Evolutionary conservation across 306 rosid genomes (phyloP), one percentile per base, ranked within the genome.

Genomic region (Canavalia gladiata): DNA sequence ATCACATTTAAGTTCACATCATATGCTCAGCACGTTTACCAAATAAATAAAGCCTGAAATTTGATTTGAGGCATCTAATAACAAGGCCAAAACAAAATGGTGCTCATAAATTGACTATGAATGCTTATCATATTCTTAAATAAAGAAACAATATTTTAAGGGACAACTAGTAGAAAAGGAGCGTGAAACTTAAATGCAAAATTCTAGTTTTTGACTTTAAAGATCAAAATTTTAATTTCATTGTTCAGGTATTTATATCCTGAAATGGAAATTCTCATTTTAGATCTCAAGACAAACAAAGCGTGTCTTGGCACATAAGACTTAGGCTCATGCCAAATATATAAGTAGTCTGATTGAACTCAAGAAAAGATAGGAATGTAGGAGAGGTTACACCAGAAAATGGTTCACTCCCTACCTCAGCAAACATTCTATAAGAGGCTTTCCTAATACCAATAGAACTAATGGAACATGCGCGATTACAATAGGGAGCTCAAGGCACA

Each of bases 11-110:
- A 65, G 55, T 39, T 77, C 12, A 39, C 9, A 18, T 65, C 12
- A 8, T 31, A 75, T 6, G 34, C 0, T 8, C 13, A 3, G 31
- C 31, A 57, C 29, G 42, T 28, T 43, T 42, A 42, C n/a, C 52
- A 72, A 72, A 37, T 67, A 72, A 72, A 37, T 67, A 49, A 70
- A 64, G 50, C 33, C 56, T n/a, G 13, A 10, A 30, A 64, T 43
- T 34, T 33, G 80, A 34, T 43, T 81, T 73, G 67, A 25, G 74
- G 62, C 55, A 81, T 63, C 66, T 43, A 43, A 55, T 30, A 52
- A 58, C 29, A 10, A 47, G 50, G 41, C 34, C 7, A 30, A 46
- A 39, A 75, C 55, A 43, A 57, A 43, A 59, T 74, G 42, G 37
- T 42, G 8, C 1, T 63, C 54, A 39, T 73, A 54, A 55, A 54